A percentile compares a stretch with the other conserved stretches of the same genome.
These are phyloP conservation scores for Alternaria sp. DNA, from an alignment of 2,329 filamentous ascomycete species.

Conservation along the genomic window DNA sequence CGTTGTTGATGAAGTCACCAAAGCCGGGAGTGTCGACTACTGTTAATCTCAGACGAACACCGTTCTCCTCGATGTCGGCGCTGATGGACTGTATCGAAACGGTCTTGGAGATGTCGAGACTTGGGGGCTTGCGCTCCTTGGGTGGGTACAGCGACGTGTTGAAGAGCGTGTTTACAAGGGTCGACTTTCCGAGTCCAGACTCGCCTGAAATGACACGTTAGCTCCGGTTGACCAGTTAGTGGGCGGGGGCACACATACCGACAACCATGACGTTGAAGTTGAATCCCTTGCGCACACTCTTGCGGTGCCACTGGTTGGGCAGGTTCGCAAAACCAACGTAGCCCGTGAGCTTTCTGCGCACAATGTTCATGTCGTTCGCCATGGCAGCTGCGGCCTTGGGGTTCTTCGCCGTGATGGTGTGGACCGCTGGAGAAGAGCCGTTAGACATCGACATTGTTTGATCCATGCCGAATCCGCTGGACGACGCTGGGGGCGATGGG, in stretches of 20 bases:
- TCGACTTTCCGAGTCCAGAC: constrained; percentile 98
- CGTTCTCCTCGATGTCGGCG: constrained; percentile 89
- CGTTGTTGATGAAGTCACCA: constrained; percentile 99
- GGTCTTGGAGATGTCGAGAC: constrained; percentile 93
- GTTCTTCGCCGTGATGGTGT: constrained; percentile 71
- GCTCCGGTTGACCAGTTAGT: constrained; percentile 8
- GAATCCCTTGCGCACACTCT: constrained; percentile 99
- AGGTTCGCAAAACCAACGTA: constrained; percentile 99
- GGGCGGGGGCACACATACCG: constrained; percentile 70
- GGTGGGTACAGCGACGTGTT: constrained; percentile 99
- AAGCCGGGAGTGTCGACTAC: constrained; percentile 98
- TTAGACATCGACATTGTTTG: constrained; percentile 65
- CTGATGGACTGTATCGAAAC: constrained; percentile 64
- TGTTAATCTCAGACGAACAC: constrained; percentile 92
- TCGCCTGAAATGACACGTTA: constrained; percentile 71
- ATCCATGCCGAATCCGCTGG: constrained; percentile 65
- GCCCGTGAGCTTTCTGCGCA: constrained; percentile 96
- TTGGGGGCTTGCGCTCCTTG: constrained; percentile 97
- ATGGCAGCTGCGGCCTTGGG: constrained; percentile 64
- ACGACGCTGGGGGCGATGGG: constrained; percentile 56
- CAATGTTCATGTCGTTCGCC: constrained; percentile 79
- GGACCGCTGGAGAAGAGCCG: constrained; percentile 57
- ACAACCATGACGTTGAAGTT: constrained; percentile 99
- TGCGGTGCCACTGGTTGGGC: constrained; percentile 99
- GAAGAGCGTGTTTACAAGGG: constrained; percentile 98